Evolutionary conservation across 345 rosid genomes (phyloP).

Genomic region (Arabis hirsuta): DNA sequence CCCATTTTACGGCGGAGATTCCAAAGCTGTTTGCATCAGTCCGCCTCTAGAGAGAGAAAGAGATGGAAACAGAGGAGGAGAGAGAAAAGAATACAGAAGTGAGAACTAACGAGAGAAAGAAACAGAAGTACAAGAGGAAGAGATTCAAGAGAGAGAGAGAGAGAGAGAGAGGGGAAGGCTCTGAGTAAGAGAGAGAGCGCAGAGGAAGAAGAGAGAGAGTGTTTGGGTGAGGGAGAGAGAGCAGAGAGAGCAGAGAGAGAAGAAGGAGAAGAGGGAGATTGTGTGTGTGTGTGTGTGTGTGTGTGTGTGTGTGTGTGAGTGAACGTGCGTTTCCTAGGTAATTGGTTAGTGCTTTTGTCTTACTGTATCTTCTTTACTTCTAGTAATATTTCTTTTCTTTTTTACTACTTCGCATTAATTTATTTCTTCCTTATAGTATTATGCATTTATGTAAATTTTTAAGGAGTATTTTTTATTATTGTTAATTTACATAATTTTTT

Average conservation of each 20-base stretch:
- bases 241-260: conserved; percentile 16
- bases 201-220: conserved; percentile 14
- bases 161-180: conserved; percentile 25
- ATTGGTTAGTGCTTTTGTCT: conserved; percentile 45
- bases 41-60: conserved; percentile 12
- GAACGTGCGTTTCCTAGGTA: conserved; percentile 51
- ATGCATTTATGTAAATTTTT: neutral
- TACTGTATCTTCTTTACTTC: conserved; percentile 38
- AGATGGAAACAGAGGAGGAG: no score
- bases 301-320: conserved; percentile 19
- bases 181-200: conserved; percentile 10
- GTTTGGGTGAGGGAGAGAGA: no score
- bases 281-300: neutral
- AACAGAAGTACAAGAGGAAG: neutral
- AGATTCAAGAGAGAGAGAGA: neutral
- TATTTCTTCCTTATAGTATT: neutral
- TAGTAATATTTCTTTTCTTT: neutral
- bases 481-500: no score
- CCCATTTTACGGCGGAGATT: conserved; percentile 68
- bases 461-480: neutral
- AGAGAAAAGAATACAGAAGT: neutral
- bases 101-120: neutral
- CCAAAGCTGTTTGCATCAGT: conserved; percentile 36
- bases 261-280: conserved; percentile 21
- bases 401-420: neutral